Percentiles rank a stretch among this genome's conserved stretches.
Conservation (phyloP, 2,329 filamentous ascomycete species). For the Apiospora arundinis region DNA sequence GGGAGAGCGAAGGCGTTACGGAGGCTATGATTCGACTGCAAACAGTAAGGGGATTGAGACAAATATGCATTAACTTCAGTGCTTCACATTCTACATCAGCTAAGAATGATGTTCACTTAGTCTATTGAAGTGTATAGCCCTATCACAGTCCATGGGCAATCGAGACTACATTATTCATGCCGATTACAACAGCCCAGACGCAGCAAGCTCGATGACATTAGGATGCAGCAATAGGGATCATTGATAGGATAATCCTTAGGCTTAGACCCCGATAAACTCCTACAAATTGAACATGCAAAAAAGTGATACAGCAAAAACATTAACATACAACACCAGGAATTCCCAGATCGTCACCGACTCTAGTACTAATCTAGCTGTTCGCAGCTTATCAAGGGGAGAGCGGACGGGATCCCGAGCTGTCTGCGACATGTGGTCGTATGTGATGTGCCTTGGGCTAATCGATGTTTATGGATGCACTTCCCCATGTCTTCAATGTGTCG, state of each 20-base stretch:
- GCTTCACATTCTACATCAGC: background rate
- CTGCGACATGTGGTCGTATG: conserved; percentile 20
- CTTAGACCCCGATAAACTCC: too few species aligned
- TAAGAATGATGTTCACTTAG: background rate
- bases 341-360: conserved; percentile 19
- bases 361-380: conserved; percentile 19
- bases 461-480: background rate
- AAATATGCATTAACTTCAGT: background rate
- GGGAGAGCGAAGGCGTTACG: conserved; percentile 10
- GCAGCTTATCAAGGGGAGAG: conserved; percentile 20
- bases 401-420: conserved; percentile 22
- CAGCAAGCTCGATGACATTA: background rate
- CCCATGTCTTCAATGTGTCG: background rate
- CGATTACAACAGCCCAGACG: background rate
- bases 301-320: background rate
- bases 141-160: background rate
- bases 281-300: too few species aligned
- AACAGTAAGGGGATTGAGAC: background rate
- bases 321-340: conserved; percentile 18
- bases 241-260: too few species aligned
- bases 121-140: background rate
- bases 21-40: background rate
- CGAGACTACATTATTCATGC: background rate
- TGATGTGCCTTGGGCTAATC: background rate
- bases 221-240: background rate